Percentiles rank a stretch among this genome's conserved stretches.
Conservation (phyloP, 371 early-diverging fungal genomes). For the Enteropsectra breve region DNA sequence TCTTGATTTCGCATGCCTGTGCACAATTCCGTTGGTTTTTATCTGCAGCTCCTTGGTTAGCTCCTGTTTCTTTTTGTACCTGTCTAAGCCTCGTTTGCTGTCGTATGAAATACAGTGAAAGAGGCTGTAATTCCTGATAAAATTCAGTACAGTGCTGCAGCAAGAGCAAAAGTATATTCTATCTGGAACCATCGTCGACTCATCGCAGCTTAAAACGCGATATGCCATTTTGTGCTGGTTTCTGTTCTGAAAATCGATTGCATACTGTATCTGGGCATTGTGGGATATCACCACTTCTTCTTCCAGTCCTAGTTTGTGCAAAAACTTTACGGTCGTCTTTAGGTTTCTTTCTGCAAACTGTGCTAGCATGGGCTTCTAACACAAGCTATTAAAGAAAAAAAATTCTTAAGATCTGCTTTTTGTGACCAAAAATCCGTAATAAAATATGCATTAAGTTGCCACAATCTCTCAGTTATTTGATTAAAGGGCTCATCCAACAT, state of each 20-base stretch:
- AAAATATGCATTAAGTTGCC: no score
- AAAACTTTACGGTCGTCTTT: background rate
- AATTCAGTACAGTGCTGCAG: conserved; percentile 7
- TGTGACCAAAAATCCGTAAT: no score
- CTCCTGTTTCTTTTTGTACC: background rate
- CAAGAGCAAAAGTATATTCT: conserved; percentile 5
- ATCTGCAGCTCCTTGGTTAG: background rate
- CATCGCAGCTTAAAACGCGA: background rate
- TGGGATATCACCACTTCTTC: background rate
- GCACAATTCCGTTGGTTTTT: background rate
- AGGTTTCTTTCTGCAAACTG: conserved; percentile 1
- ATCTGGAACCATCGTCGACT: background rate
- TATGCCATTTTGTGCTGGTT: background rate
- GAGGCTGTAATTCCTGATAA: conserved; percentile 16
- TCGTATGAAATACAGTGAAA: background rate
- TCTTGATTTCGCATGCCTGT: background rate
- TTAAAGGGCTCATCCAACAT: no score
- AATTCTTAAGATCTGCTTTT: no score
- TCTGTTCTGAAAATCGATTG: background rate
- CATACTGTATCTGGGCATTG: background rate
- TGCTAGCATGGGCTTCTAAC: no score
- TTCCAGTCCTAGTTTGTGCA: background rate
- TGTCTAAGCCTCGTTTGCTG: background rate
- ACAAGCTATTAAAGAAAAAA: no score
- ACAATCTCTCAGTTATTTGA: no score